These are phyloP conservation scores for Prunus armeniaca DNA, from an alignment of 306 rosid species.

Conservation along the genomic window DNA sequence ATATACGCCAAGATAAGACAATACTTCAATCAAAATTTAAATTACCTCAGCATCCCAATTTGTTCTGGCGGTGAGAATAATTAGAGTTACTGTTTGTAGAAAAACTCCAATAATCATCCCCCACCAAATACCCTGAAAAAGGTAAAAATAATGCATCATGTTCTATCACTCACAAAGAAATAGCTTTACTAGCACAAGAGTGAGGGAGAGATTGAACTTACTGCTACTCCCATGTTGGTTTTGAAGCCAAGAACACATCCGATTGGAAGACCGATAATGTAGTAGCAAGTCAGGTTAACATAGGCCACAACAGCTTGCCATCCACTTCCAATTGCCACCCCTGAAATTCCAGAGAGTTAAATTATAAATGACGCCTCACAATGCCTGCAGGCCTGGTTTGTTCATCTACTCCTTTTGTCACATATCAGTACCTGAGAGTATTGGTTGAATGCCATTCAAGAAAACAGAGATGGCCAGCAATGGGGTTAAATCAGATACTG, in stretches of 20 bases:
- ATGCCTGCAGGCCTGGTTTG: background rate
- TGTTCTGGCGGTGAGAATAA: conserved; percentile 59
- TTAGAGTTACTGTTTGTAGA: conserved; percentile 52
- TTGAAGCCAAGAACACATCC: conserved; percentile 66
- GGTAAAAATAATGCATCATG: background rate
- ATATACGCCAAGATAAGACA: background rate
- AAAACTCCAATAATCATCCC: conserved; percentile 65
- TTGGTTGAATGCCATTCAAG: conserved; percentile 65
- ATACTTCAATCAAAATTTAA: background rate
- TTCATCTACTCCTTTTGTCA: background rate
- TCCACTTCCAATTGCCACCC: conserved; percentile 78
- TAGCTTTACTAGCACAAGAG: background rate
- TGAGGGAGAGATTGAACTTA: conserved; percentile 21
- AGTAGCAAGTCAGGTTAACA: conserved; percentile 60
- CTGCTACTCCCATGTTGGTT: conserved; percentile 57
- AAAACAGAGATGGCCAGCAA: conserved; percentile 68
- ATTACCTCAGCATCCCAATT: conserved; percentile 64
- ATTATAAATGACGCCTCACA: background rate
- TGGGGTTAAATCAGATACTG: conserved; percentile 51
- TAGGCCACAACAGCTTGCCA: conserved; percentile 76
- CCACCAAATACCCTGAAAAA: conserved; percentile 69
- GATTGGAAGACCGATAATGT: conserved; percentile 59
- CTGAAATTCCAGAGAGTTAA: conserved; percentile 19
- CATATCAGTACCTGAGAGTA: conserved; percentile 39
- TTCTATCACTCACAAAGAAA: background rate